Conservation (phyloP, 2,329 filamentous ascomycete species). For the Gyromitra esculenta region DNA sequence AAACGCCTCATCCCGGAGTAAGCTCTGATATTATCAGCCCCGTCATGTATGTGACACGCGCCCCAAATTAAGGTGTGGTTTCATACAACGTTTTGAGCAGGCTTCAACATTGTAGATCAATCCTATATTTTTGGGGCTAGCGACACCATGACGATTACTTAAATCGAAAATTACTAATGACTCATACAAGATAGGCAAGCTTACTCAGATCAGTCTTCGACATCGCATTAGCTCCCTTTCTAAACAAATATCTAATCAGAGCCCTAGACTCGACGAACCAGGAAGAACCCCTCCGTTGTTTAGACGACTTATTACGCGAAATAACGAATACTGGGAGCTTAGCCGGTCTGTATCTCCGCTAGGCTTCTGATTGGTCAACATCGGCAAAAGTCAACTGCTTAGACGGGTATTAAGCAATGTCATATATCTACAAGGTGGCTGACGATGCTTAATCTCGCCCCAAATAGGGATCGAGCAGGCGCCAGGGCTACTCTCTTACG, state of each 20-base stretch:
- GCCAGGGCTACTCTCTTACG: too few species aligned
- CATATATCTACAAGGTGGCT: too few species aligned
- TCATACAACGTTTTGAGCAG: background rate
- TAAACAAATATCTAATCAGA: background rate
- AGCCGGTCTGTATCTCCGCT: too few species aligned
- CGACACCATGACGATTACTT: background rate
- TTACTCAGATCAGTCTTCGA: background rate
- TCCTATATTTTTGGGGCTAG: background rate
- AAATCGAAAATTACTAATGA: background rate
- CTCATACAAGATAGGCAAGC: background rate
- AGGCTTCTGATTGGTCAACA: too few species aligned
- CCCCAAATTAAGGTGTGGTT: background rate
- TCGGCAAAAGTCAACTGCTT: too few species aligned
- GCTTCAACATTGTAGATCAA: background rate
- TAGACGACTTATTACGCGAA: too few species aligned
- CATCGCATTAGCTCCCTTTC: background rate
- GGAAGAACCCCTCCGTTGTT: background rate
- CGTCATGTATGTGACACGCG: background rate
- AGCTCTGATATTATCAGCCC: background rate
- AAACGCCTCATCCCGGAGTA: background rate
- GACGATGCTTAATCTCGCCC: too few species aligned
- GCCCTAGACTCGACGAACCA: background rate
- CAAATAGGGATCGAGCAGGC: too few species aligned
- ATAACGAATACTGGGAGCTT: too few species aligned
- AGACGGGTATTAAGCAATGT: too few species aligned